Evolutionary conservation across 75 land plant genomes (phyloP).

Genomic region (Chamaecyparis obtusa): DNA sequence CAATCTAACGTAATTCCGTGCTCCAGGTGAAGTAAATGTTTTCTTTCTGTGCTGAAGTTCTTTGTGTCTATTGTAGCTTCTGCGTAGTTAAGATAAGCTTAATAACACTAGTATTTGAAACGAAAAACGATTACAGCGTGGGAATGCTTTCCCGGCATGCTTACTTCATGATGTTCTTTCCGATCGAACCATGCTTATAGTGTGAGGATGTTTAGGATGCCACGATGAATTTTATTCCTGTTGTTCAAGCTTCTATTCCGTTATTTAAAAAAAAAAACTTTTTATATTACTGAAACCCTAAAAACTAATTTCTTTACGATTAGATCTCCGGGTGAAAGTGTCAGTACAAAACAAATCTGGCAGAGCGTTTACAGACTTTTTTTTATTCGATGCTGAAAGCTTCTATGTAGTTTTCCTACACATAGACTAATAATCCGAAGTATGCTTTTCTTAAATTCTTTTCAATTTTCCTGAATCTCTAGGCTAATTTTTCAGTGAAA

Average conservation of each 20-base stretch:
- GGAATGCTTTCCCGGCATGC: not conserved
- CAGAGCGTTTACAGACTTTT: not conserved
- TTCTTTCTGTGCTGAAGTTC: not conserved
- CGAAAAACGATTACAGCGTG: not conserved
- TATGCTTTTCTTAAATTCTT: not conserved
- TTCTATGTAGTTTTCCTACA: too few species aligned
- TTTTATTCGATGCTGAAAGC: too few species aligned
- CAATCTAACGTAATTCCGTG: not conserved
- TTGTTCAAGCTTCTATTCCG: too few species aligned
- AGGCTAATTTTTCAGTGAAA: not conserved
- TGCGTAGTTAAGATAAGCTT: not conserved
- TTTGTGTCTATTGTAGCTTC: too few species aligned
- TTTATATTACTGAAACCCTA: not conserved
- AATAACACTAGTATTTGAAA: not conserved
- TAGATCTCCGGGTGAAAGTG: not conserved
- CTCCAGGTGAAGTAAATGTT: not conserved
- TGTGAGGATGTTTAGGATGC: not conserved
- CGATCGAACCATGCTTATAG: not conserved
- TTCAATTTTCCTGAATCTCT: too few species aligned
- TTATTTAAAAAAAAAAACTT: not conserved
- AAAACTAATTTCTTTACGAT: not conserved
- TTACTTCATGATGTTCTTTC: not conserved
- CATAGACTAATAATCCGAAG: too few species aligned
- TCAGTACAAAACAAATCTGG: not conserved
- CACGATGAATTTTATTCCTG: too few species aligned